Evolutionary conservation across 352 stramenopile species (phyloP).

Genomic region (Globisporangium rhizosaccharum): DNA sequence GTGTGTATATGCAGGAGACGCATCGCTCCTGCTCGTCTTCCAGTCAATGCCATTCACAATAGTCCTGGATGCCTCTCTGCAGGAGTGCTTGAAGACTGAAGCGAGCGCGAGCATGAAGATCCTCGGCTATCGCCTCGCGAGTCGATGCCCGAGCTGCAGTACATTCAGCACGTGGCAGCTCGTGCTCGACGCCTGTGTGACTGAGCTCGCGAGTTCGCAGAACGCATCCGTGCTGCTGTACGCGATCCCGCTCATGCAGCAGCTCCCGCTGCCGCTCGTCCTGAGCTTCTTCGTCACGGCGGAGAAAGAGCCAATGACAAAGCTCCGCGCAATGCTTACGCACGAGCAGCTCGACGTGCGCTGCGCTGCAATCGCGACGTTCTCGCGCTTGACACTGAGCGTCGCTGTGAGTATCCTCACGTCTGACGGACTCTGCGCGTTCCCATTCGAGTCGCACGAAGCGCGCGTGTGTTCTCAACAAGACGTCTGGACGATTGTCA

Average conservation of each 20-base stretch:
- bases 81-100: conserved; percentile 71
- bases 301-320: conserved; percentile 78
- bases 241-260: conserved; percentile 47
- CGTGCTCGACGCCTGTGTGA: conserved; percentile 51
- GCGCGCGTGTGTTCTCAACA: conserved; percentile 76
- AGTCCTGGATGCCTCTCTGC: not conserved
- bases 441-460: conserved; percentile 83
- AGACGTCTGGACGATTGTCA: conserved; percentile 68
- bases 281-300: conserved; percentile 55
- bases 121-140: conserved; percentile 63
- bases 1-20: not conserved
- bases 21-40: no score
- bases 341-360: conserved; percentile 64
- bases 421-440: conserved; percentile 51
- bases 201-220: conserved; percentile 65
- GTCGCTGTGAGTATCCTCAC: conserved; percentile 39
- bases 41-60: not conserved
- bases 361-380: conserved; percentile 48
- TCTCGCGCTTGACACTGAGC: conserved; percentile 48
- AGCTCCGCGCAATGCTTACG: conserved; percentile 54
- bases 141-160: conserved; percentile 42
- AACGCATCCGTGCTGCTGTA: conserved; percentile 45
- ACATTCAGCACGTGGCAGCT: conserved; percentile 60
- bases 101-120: conserved; percentile 52
- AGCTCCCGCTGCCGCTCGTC: conserved; percentile 52